Evolutionary conservation across 371 early-diverging fungal genomes (phyloP).

Genomic region (Apophysomyces ossiformis): DNA sequence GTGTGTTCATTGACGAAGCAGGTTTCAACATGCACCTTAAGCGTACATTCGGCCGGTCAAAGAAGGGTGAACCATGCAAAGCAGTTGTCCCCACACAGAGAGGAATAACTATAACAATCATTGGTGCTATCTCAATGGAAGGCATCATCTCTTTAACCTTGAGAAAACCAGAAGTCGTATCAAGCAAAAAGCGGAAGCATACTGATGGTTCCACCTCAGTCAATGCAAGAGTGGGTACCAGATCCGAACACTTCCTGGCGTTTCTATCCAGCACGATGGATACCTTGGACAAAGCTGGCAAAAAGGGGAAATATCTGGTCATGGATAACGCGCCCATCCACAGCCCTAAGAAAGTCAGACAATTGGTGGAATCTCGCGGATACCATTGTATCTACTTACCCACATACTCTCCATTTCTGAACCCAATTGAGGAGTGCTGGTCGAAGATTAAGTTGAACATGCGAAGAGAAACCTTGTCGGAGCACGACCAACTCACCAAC

Average conservation of each 20-base stretch:
- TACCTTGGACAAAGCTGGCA: neutral
- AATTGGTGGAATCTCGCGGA: neutral
- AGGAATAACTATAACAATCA: slow-evolving; percentile 13
- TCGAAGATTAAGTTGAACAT: neutral
- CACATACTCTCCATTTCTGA: neutral
- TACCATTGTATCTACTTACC: neutral
- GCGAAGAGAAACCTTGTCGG: neutral
- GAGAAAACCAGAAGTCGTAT: too few relatives aligned
- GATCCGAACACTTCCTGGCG: neutral
- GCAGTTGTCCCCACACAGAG: neutral
- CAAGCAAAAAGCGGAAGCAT: too few relatives aligned
- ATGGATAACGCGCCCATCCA: slow-evolving; percentile 12
- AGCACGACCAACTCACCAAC: slow-evolving; percentile 10
- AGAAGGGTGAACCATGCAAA: neutral
- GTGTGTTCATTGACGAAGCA: slow-evolving; percentile 17
- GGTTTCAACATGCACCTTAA: slow-evolving; percentile 12
- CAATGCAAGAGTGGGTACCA: too few relatives aligned
- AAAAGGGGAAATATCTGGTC: neutral
- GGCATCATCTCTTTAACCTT: slow-evolving; percentile 11
- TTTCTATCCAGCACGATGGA: neutral
- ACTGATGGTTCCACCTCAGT: too few relatives aligned
- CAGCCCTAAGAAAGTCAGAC: neutral
- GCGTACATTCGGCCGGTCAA: slow-evolving; percentile 18
- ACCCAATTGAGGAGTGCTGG: neutral
- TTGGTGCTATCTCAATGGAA: slow-evolving; percentile 10